These are phyloP conservation scores for Aspergillus sergii DNA, from an alignment of 2,329 filamentous ascomycete species.

Conservation along the genomic window DNA sequence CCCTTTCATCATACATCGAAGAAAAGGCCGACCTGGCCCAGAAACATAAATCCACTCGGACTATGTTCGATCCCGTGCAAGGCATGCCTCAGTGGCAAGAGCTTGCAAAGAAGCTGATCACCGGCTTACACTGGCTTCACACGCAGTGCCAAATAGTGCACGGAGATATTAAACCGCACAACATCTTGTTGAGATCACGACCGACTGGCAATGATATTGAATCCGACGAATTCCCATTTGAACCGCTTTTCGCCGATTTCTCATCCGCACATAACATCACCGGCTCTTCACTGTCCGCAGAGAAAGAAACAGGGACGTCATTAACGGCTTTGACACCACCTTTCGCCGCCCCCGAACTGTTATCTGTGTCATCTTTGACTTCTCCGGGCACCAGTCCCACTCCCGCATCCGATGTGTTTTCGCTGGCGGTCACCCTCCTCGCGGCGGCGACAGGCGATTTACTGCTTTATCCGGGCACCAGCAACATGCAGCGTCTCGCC, in stretches of 20 bases:
- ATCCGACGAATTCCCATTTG: constrained; percentile 34
- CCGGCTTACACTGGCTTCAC: constrained; percentile 49
- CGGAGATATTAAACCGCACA: constrained; percentile 52
- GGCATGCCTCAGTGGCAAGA: constrained; percentile 43
- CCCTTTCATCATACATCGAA: constrained; percentile 46
- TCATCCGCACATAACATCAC: constrained; percentile 40
- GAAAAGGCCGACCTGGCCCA: constrained; percentile 32
- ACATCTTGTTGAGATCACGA: constrained; percentile 42
- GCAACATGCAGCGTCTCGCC: constrained; percentile 43
- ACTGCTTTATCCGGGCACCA: constrained; percentile 45
- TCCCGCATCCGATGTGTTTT: constrained; percentile 48
- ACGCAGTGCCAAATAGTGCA: constrained; percentile 44
- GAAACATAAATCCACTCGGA: constrained; percentile 40
- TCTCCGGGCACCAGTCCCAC: constrained; percentile 39
- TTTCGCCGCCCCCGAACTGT: constrained; percentile 50
- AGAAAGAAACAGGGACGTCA: constrained; percentile 20
- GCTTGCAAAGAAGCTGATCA: constrained; percentile 44
- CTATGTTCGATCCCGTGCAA: constrained; percentile 50
- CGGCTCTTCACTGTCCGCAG: constrained; percentile 12
- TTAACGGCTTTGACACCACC: constrained; percentile 48
- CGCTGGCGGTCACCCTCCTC: constrained; percentile 48
- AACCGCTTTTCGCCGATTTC: constrained; percentile 50
- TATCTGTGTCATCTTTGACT: constrained; percentile 39
- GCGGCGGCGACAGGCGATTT: constrained; percentile 49
- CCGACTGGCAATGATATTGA: background rate